These are phyloP conservation scores for Neurospora sp. DNA, from an alignment of 2,329 filamentous ascomycete genomes.

Conservation along the genomic window DNA sequence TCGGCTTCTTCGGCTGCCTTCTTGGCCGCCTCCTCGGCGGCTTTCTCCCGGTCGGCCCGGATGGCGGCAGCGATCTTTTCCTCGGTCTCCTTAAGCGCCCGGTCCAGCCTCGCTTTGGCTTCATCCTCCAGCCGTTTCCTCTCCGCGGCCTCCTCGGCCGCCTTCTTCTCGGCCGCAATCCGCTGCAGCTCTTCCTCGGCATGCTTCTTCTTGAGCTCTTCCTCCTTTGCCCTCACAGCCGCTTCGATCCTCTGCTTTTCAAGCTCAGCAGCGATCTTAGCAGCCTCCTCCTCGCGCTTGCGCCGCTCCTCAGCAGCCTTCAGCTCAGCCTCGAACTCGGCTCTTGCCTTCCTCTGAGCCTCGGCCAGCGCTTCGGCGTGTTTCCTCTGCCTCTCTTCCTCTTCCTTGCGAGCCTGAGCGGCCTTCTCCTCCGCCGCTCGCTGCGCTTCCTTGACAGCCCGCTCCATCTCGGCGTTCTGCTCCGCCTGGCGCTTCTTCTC, in stretches of 20 bases:
- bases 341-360: conserved; percentile 26
- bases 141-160: conserved; percentile 31
- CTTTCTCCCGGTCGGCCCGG: conserved; percentile 30
- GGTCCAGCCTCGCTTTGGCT: conserved; percentile 22
- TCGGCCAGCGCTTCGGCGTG: conserved; percentile 23
- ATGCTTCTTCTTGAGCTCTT: conserved; percentile 39
- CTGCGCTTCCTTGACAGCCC: conserved; percentile 27
- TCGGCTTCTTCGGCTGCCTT: conserved; percentile 30
- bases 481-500: conserved; percentile 17
- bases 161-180: conserved; percentile 38
- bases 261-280: conserved; percentile 3
- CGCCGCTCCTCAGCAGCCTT: conserved; percentile 28
- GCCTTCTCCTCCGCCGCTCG: conserved; percentile 39
- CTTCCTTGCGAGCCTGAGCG: conserved; percentile 29
- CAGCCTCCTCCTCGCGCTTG: conserved; percentile 25
- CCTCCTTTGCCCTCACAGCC: conserved; percentile 30
- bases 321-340: conserved; percentile 27
- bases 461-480: conserved; percentile 5
- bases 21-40: conserved; percentile 26
- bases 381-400: conserved; percentile 31
- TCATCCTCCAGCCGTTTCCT: conserved; percentile 32
- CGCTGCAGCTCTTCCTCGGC: conserved; percentile 31
- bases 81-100: conserved; percentile 25
- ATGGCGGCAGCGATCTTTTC: conserved; percentile 26
- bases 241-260: conserved; percentile 26